A percentile compares a stretch with the other conserved stretches of the same genome.
Evolutionary conservation across 1,139 yeast genomes (phyloP).

Genomic region (Tardiomyces blankii): DNA sequence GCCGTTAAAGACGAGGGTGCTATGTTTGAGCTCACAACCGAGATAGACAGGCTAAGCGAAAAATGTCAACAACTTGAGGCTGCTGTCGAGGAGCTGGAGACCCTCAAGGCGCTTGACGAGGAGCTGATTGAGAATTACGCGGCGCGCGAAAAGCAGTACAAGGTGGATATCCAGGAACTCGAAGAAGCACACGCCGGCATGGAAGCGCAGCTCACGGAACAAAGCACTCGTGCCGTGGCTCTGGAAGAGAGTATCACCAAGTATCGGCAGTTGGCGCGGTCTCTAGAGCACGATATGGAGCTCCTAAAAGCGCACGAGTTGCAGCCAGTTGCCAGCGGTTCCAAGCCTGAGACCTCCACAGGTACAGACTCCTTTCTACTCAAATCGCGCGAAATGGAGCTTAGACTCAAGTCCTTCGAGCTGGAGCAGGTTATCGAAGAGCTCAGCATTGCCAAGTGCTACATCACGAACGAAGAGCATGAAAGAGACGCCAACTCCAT

Average conservation of each 20-base stretch:
- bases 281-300: conserved; percentile 21
- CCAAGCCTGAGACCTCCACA: conserved; percentile 1
- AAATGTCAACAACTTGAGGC: conserved; percentile 31
- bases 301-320: conserved; percentile 12
- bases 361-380: conserved; percentile 9
- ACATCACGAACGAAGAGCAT: conserved; percentile 15
- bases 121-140: conserved; percentile 47
- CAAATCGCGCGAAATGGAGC: conserved; percentile 17
- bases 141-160: conserved; percentile 45
- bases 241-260: conserved; percentile 23
- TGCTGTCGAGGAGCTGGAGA: conserved; percentile 45
- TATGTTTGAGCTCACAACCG: conserved; percentile 45
- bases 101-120: conserved; percentile 45
- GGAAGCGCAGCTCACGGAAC: conserved; percentile 21
- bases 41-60: conserved; percentile 38
- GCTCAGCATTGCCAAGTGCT: conserved; percentile 18
- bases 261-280: conserved; percentile 22
- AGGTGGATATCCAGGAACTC: conserved; percentile 32
- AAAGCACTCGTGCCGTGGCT: conserved; percentile 28
- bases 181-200: conserved; percentile 24
- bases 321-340: conserved; percentile 10
- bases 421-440: conserved; percentile 20
- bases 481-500: conserved; percentile 13
- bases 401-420: conserved; percentile 18
- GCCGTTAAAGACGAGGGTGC: conserved; percentile 27